Conservation (phyloP, 2,329 filamentous ascomycete genomes). For the Huntiella moniliformis region DNA sequence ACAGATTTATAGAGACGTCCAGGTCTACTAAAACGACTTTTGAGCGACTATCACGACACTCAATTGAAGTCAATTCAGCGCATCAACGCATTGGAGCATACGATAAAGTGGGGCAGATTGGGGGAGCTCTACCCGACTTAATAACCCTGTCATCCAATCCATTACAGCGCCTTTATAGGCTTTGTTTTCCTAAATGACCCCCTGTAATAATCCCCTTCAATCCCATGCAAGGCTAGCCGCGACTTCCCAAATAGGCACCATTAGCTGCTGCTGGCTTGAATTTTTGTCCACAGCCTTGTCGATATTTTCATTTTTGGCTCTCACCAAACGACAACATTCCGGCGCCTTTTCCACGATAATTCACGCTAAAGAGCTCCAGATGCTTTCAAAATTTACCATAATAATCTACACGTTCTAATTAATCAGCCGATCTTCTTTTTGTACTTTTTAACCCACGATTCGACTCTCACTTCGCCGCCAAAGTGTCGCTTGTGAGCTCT, state of each 20-base stretch:
- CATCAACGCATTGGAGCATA: too few species aligned
- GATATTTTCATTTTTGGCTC: not conserved
- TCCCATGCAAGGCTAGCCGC: slow-evolving; percentile 1
- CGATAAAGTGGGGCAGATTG: too few species aligned
- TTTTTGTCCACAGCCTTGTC: not conserved
- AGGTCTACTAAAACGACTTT: too few species aligned
- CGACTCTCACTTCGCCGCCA: slow-evolving; percentile 33
- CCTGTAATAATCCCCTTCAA: too few species aligned
- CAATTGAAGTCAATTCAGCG: too few species aligned
- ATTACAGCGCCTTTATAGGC: too few species aligned
- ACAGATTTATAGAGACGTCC: too few species aligned
- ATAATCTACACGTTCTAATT: slow-evolving; percentile 26
- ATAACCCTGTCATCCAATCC: too few species aligned
- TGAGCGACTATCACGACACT: too few species aligned
- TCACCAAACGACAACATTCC: slow-evolving; percentile 4
- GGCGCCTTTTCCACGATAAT: slow-evolving; percentile 9
- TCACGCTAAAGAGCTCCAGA: slow-evolving; percentile 24
- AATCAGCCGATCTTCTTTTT: slow-evolving; percentile 37
- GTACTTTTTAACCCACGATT: slow-evolving; percentile 36
- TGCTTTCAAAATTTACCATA: slow-evolving; percentile 34
- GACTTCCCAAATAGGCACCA: too few species aligned
- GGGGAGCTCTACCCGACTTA: too few species aligned
- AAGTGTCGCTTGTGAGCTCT: slow-evolving; percentile 24
- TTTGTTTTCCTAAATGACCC: too few species aligned
- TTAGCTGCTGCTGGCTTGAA: not conserved